Percentiles rank a stretch among this genome's conserved stretches.
Conservation (phyloP, 2,329 filamentous ascomycete species). For the Ophiosphaerella korrae region DNA sequence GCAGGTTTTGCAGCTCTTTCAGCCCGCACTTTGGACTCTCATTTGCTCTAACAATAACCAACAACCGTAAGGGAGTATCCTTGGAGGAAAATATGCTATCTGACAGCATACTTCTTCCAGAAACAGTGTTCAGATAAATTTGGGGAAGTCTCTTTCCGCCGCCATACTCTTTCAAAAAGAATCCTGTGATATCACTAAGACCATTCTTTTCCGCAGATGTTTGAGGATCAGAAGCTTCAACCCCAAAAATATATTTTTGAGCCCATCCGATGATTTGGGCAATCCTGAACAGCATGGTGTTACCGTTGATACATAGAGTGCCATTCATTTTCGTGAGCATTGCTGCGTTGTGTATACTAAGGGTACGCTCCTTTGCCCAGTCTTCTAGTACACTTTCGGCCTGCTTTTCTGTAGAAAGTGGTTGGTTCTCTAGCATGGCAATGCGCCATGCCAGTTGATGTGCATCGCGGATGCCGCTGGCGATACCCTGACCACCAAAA, state of each 20-base stretch:
- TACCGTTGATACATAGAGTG: not conserved
- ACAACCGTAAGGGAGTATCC: not conserved
- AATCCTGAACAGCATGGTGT: not conserved
- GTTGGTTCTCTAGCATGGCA: too few species aligned
- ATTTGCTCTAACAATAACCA: not conserved
- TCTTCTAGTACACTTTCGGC: not conserved
- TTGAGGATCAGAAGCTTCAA: not conserved
- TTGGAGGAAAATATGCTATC: not conserved
- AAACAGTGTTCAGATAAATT: not conserved
- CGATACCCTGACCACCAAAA: too few species aligned
- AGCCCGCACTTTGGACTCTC: not conserved
- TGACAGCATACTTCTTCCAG: not conserved
- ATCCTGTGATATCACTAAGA: not conserved
- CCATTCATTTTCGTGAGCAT: not conserved
- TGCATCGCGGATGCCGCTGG: too few species aligned
- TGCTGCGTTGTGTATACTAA: not conserved
- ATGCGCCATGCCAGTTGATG: too few species aligned
- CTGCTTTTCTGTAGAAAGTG: too few species aligned
- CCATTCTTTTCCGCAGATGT: not conserved
- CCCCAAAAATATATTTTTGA: not conserved
- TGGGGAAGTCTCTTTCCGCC: not conserved
- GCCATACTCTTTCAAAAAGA: not conserved
- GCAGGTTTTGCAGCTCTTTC: not conserved
- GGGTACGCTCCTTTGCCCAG: not conserved
- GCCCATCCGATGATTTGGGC: not conserved